Conservation (phyloP, 176 grass and related monocot species). For the Musa itinerans region DNA sequence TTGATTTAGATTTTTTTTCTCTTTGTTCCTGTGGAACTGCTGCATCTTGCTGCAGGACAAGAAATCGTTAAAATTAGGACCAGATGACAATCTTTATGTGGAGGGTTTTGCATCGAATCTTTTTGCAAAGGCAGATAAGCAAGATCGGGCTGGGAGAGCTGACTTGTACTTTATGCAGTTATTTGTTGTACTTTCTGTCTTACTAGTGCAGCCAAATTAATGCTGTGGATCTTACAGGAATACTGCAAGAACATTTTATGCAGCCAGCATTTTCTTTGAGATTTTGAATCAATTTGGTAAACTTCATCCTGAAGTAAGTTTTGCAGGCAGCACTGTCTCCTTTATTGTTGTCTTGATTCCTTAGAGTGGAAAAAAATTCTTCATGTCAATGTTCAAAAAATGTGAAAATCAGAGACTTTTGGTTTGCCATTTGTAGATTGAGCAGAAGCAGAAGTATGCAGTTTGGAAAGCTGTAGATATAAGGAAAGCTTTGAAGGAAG, state of each 20-base stretch:
- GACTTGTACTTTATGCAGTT: conserved; percentile 44
- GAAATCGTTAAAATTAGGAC: conserved; percentile 52
- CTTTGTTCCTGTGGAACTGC: too few relatives aligned
- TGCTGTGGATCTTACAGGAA: conserved; percentile 40
- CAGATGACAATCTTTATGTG: conserved; percentile 77
- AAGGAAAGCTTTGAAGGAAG: conserved; percentile 97
- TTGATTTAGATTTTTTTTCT: not conserved
- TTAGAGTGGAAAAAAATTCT: not conserved
- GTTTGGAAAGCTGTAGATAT: conserved; percentile 98
- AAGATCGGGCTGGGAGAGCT: conserved; percentile 84
- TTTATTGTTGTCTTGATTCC: conserved; percentile 1
- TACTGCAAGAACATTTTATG: conserved; percentile 98
- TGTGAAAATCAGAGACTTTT: too few relatives aligned
- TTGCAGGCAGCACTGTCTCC: not conserved
- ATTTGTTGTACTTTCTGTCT: not conserved
- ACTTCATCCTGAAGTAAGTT: conserved; percentile 76
- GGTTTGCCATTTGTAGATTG: conserved; percentile 40
- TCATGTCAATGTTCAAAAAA: not conserved
- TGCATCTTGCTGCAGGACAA: conserved; percentile 55
- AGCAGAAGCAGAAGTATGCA: conserved; percentile 95
- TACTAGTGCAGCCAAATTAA: not conserved
- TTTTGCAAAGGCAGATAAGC: conserved; percentile 98
- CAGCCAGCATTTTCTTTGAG: conserved; percentile 95
- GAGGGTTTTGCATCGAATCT: conserved; percentile 93
- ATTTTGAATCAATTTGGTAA: conserved; percentile 88